These are phyloP conservation scores for Hymenoscyphus salicellus DNA, from an alignment of 2,329 filamentous ascomycete genomes.

Conservation along the genomic window DNA sequence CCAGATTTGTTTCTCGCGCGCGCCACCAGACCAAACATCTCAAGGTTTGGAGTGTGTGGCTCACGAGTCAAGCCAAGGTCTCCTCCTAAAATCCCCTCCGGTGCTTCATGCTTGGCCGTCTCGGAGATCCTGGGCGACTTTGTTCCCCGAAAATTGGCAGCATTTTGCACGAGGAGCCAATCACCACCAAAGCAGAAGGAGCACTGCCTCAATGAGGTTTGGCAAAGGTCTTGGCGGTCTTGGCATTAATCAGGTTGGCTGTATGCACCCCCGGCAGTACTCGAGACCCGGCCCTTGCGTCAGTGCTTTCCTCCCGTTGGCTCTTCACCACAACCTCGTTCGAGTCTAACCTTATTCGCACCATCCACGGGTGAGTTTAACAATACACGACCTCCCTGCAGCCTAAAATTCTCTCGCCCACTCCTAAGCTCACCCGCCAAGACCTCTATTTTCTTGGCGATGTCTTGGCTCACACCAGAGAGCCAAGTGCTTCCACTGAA, in stretches of 20 bases:
- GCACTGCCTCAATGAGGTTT: constrained; percentile 1
- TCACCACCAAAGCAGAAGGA: not conserved
- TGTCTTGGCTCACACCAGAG: not conserved
- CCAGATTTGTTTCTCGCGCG: not conserved
- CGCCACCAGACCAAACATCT: not conserved
- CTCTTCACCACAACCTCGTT: not conserved
- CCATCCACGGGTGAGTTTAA: no score
- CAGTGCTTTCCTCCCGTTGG: not conserved
- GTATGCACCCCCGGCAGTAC: not conserved
- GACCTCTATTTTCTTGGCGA: not conserved
- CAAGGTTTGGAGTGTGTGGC: not conserved
- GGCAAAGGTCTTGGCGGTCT: not conserved
- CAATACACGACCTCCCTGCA: no score
- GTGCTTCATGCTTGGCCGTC: not conserved
- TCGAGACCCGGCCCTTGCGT: not conserved
- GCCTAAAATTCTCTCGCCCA: no score
- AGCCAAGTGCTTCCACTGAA: constrained; percentile 1
- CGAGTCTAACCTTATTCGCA: not conserved
- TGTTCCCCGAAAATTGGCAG: constrained; percentile 2
- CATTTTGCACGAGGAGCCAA: not conserved
- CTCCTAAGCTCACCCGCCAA: not conserved
- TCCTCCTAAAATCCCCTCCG: not conserved
- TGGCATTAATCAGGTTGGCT: not conserved
- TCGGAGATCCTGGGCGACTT: constrained; percentile 3
- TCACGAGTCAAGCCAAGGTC: not conserved